Evolutionary conservation across 2,329 filamentous ascomycete species (phyloP).

Genomic region (Amylocarpus encephaloides): DNA sequence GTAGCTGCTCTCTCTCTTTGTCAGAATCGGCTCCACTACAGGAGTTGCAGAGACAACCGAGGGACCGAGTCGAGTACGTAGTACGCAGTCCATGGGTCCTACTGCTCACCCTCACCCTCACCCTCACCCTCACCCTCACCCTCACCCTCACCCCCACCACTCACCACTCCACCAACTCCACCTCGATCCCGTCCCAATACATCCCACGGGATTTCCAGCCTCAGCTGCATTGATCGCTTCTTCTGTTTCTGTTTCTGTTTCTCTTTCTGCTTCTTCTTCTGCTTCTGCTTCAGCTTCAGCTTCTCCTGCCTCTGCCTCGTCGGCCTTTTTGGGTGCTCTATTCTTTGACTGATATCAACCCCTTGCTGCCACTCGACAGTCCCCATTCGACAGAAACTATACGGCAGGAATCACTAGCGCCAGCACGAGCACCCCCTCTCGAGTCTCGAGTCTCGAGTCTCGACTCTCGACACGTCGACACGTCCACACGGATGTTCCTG

Average conservation of each 20-base stretch:
- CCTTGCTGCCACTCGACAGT: neutral
- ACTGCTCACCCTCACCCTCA: neutral
- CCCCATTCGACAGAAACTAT: too few relatives aligned
- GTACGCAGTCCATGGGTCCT: too few relatives aligned
- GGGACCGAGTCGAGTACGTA: too few relatives aligned
- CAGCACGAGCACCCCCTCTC: neutral
- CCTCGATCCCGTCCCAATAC: neutral
- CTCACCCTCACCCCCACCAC: neutral
- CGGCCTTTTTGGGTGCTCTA: neutral
- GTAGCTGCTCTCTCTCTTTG: too few relatives aligned
- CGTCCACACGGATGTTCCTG: neutral
- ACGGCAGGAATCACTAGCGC: neutral
- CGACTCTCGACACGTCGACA: too few relatives aligned
- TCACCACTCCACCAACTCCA: neutral
- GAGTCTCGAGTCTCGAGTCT: too few relatives aligned
- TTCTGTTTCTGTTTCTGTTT: neutral
- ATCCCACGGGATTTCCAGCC: neutral
- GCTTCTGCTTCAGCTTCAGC: neutral
- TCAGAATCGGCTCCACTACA: too few relatives aligned
- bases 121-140: too few relatives aligned
- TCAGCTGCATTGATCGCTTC: neutral
- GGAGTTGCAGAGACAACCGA: too few relatives aligned
- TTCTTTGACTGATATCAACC: neutral
- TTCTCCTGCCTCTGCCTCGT: neutral
- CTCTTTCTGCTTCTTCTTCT: too few relatives aligned